These are phyloP conservation scores for Flueggea neowawraea DNA, from an alignment of 441 rosid species.

Conservation along the genomic window DNA sequence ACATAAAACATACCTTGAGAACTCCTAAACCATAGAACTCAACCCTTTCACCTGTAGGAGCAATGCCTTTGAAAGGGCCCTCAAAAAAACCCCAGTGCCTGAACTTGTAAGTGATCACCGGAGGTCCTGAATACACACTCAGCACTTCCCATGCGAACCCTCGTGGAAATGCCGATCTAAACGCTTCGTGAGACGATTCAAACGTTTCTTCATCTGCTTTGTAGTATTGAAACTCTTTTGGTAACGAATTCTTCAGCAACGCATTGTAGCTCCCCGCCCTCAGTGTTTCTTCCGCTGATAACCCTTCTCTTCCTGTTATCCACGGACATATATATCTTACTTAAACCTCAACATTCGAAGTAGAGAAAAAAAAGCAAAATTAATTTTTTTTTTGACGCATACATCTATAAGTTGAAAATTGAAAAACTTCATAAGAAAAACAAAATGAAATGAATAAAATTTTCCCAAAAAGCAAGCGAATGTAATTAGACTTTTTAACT, in stretches of 20 bases:
- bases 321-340: background rate
- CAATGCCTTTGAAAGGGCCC: constrained; percentile 69
- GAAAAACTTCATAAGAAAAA: too few species aligned
- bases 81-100: constrained; percentile 92
- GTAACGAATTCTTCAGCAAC: constrained; percentile 54
- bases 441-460: too few species aligned
- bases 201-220: constrained; percentile 69
- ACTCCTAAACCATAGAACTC: constrained; percentile 51
- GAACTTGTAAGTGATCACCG: constrained; percentile 59
- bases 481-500: too few species aligned
- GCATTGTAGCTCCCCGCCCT: constrained; percentile 70
- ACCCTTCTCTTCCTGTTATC: constrained; percentile 53
- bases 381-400: too few species aligned
- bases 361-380: too few species aligned
- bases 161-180: constrained; percentile 61
- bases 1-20: constrained; percentile 32
- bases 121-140: constrained; percentile 59
- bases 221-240: constrained; percentile 53
- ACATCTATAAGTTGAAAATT: too few species aligned
- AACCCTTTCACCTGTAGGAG: constrained; percentile 60
- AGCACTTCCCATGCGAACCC: constrained; percentile 84
- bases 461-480: too few species aligned
- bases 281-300: constrained; percentile 60
- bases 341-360: too few species aligned
- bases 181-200: constrained; percentile 65